Conservation (phyloP, 768 basidiomycete species). For the Boletus fagicola region DNA sequence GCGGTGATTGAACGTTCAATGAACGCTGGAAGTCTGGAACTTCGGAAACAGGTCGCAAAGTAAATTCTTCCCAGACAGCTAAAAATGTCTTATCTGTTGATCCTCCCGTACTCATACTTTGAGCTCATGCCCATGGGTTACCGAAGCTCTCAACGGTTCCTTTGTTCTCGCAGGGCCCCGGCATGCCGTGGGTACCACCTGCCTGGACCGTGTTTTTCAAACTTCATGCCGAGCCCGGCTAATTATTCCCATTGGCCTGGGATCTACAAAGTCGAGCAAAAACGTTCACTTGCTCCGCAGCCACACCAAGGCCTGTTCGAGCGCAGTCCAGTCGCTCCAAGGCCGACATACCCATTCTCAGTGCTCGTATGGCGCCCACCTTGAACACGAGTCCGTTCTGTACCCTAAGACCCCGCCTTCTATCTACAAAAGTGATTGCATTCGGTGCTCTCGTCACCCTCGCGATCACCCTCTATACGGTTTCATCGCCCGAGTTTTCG, state of each 20-base stretch:
- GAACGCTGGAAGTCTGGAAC: background rate
- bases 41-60: no score
- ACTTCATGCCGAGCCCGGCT: background rate
- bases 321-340: background rate
- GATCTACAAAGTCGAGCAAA: background rate
- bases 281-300: slow-evolving; percentile 3
- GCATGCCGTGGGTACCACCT: background rate
- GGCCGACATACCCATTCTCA: background rate
- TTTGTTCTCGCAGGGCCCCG: background rate
- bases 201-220: background rate
- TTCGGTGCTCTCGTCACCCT: slow-evolving; percentile 30
- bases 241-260: background rate
- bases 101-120: background rate
- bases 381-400: slow-evolving; percentile 1
- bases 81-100: no score
- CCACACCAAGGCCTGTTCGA: background rate
- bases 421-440: slow-evolving; percentile 24
- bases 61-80: no score
- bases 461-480: slow-evolving; percentile 29
- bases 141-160: background rate
- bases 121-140: background rate
- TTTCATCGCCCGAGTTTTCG: slow-evolving; percentile 23
- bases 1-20: background rate
- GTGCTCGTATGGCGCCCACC: slow-evolving; percentile 5
- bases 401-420: slow-evolving; percentile 22